phyloP scores from a whole-genome alignment of 768 basidiomycete genomes.

The Pleurotus pulmonarius region DNA sequence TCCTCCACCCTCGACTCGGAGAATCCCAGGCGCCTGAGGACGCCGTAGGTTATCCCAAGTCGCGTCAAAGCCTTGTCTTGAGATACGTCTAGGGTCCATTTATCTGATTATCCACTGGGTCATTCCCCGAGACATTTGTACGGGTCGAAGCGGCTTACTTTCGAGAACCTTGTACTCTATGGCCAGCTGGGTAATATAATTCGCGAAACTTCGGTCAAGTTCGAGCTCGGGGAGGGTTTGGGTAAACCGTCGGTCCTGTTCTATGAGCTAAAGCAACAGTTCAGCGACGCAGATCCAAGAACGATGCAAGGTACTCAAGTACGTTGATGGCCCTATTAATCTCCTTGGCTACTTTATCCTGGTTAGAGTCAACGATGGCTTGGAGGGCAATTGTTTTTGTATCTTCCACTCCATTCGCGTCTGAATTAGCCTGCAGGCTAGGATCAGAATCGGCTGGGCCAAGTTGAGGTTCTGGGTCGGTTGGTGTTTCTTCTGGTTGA shows the following conservation, averaged over 20 bases:
- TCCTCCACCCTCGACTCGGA: constrained; percentile 62
- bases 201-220: constrained; percentile 53
- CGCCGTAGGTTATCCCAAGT: constrained; percentile 78
- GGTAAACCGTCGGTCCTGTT: constrained; percentile 75
- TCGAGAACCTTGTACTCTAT: constrained; percentile 27
- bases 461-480: constrained; percentile 11
- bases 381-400: constrained; percentile 61
- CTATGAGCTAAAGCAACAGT: constrained; percentile 53
- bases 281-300: too few relatives aligned
- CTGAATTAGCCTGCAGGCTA: constrained; percentile 10
- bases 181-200: constrained; percentile 56
- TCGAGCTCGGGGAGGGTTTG: constrained; percentile 59
- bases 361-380: constrained; percentile 71
- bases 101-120: constrained; percentile 17
- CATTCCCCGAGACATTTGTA: not conserved
- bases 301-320: not conserved
- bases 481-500: constrained; percentile 26
- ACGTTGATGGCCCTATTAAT: constrained; percentile 69
- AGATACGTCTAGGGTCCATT: constrained; percentile 43
- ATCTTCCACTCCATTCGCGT: constrained; percentile 32
- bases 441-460: not conserved
- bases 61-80: constrained; percentile 71
- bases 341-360: constrained; percentile 89
- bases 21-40: constrained; percentile 76
- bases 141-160: constrained; percentile 18